A percentile compares a stretch with the other conserved stretches of the same genome.
Evolutionary conservation across 2,329 filamentous ascomycete genomes (phyloP).

Genomic region (Arachnomyces sp.): DNA sequence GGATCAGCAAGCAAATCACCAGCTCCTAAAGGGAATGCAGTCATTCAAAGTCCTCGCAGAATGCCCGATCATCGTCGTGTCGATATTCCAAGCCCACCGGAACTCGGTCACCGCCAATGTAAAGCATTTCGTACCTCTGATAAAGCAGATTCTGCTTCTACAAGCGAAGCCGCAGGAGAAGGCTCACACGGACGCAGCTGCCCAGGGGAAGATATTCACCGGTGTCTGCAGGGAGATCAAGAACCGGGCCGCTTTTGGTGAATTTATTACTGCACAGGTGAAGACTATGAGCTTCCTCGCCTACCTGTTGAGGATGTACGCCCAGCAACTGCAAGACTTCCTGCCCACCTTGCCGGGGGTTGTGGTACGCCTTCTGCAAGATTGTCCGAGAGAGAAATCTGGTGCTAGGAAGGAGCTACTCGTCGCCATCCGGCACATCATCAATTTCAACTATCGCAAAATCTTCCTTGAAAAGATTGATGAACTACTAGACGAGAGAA

Average conservation of each 20-base stretch:
- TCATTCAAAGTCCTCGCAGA: conserved; percentile 98
- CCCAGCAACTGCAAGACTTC: conserved; percentile 80
- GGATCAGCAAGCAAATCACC: conserved; percentile 74
- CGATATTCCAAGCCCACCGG: conserved; percentile 91
- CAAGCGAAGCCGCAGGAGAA: conserved; percentile 91
- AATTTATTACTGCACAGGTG: conserved; percentile 95
- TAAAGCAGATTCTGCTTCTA: conserved; percentile 79
- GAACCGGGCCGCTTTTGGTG: conserved; percentile 87
- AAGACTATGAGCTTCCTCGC: conserved; percentile 99
- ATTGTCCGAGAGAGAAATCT: conserved; percentile 92
- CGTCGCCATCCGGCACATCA: conserved; percentile 94
- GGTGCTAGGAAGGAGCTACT: conserved; percentile 88
- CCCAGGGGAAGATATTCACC: conserved; percentile 75
- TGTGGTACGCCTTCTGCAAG: conserved; percentile 81
- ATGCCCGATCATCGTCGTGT: conserved; percentile 97
- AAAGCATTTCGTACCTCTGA: conserved; percentile 83
- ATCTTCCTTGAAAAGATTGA: conserved; percentile 94
- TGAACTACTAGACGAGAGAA: conserved; percentile 86
- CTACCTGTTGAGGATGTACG: conserved; percentile 82
- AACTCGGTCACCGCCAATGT: conserved; percentile 74
- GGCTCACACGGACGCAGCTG: conserved; percentile 77
- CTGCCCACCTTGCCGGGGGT: conserved; percentile 77
- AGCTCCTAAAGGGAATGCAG: conserved; percentile 87
- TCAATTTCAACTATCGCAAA: conserved; percentile 96
- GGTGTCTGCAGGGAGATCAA: conserved; percentile 90